Percentiles rank a stretch among this genome's conserved stretches.
Evolutionary conservation across 345 rosid species (phyloP).

Genomic region (Eucalyptus rudis): DNA sequence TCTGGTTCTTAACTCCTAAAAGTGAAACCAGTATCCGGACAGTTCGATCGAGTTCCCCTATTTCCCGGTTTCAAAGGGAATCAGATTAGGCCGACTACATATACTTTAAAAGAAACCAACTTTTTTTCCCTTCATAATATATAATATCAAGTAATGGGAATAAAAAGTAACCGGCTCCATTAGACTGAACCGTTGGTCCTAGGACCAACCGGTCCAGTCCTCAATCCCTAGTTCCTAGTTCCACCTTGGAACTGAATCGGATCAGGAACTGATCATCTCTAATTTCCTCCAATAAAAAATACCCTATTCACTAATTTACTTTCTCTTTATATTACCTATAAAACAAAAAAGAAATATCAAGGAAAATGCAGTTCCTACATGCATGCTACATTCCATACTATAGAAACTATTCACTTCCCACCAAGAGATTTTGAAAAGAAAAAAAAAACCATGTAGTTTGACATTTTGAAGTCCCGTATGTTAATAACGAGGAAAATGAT

Average conservation of each 20-base stretch:
- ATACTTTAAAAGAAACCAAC: too few species aligned
- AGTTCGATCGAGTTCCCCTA: too few species aligned
- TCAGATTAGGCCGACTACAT: too few species aligned
- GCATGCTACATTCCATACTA: neutral
- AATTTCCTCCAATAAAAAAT: neutral
- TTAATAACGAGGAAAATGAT: neutral
- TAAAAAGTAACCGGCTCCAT: too few species aligned
- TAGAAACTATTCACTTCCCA: neutral
- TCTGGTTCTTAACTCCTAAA: too few species aligned
- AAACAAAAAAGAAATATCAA: neutral
- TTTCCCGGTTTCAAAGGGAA: too few species aligned
- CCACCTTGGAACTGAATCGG: rapidly evolving
- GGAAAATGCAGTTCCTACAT: neutral
- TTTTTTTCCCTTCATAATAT: too few species aligned
- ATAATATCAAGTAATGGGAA: too few species aligned
- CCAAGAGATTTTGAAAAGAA: neutral
- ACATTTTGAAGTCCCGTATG: neutral
- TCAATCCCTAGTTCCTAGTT: too few species aligned
- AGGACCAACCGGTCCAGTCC: too few species aligned
- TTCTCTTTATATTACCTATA: neutral
- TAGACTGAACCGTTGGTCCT: too few species aligned
- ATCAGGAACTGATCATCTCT: rapidly evolving
- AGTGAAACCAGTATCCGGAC: too few species aligned
- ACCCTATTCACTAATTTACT: neutral
- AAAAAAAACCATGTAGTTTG: neutral